These are phyloP conservation scores for Sergeia podlipaevii DNA, from an alignment of 208 protist species.

Conservation along the genomic window DNA sequence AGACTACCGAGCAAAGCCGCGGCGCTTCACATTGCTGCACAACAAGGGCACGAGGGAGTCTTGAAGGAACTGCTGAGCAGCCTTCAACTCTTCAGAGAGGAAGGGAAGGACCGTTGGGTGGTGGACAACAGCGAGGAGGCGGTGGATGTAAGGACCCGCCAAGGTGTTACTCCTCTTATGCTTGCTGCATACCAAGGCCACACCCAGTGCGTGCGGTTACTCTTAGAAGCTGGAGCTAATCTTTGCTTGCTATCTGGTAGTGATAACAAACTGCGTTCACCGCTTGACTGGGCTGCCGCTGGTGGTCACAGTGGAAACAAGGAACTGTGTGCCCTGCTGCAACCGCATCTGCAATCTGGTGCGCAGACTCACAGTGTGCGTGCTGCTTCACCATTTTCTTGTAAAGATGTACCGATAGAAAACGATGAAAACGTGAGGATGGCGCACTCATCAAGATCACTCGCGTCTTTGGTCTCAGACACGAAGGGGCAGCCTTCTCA, in stretches of 20 bases:
- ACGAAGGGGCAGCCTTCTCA: too few species aligned
- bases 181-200: conserved; percentile 30
- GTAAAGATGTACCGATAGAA: too few species aligned
- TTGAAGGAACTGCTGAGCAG: conserved; percentile 8
- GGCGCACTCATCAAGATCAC: too few species aligned
- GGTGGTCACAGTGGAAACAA: conserved; percentile 8
- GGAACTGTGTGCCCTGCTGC: background rate
- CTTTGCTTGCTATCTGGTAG: conserved; percentile 5
- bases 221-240: conserved; percentile 20
- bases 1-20: conserved; percentile 17
- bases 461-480: too few species aligned
- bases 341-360: too few species aligned
- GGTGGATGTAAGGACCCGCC: conserved; percentile 5
- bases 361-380: too few species aligned
- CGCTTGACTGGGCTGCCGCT: conserved; percentile 20
- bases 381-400: too few species aligned
- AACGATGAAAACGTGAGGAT: too few species aligned
- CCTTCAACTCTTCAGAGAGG: too few species aligned
- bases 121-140: conserved; percentile 3
- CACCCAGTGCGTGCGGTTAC: conserved; percentile 6
- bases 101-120: too few species aligned
- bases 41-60: conserved; percentile 14
- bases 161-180: conserved; percentile 37
- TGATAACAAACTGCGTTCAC: too few species aligned
- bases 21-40: conserved; percentile 21